A percentile compares a stretch with the other conserved stretches of the same genome.
Evolutionary conservation across 1,139 yeast genomes (phyloP).

Genomic region (Hyphopichia buzzinii): DNA sequence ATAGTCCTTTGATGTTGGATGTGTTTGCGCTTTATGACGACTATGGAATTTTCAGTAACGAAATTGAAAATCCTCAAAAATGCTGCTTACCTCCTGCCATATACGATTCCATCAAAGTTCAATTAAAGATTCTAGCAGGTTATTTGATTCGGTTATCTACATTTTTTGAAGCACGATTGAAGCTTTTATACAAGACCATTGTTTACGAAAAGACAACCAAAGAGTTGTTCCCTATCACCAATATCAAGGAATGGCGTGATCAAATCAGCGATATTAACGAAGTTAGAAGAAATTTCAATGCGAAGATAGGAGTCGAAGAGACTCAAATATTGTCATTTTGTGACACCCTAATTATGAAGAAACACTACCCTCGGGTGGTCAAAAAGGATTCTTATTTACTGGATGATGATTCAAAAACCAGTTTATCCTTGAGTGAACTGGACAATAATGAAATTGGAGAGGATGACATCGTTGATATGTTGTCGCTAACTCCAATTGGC

Average conservation of each 20-base stretch:
- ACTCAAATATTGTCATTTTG: constrained; percentile 25
- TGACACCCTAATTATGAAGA: constrained; percentile 21
- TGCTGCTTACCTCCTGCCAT: constrained; percentile 13
- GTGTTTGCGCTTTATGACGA: constrained; percentile 29
- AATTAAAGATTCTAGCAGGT: constrained; percentile 26
- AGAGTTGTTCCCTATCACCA: constrained; percentile 27
- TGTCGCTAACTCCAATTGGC: neutral
- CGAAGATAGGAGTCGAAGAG: constrained; percentile 26
- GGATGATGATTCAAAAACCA: neutral
- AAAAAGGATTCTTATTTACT: neutral
- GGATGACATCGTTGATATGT: constrained; percentile 1
- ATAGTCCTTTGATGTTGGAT: constrained; percentile 42
- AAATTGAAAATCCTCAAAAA: constrained; percentile 16
- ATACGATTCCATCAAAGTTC: constrained; percentile 17
- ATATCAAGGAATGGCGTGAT: constrained; percentile 29
- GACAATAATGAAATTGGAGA: neutral
- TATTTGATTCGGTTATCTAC: constrained; percentile 34
- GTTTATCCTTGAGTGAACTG: too few relatives aligned
- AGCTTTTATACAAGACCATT: constrained; percentile 25
- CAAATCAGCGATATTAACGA: constrained; percentile 24
- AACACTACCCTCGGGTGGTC: constrained; percentile 28
- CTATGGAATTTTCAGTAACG: constrained; percentile 22
- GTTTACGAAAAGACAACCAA: constrained; percentile 26
- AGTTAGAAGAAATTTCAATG: constrained; percentile 24
- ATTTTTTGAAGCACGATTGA: constrained; percentile 26